Evolutionary conservation across 148 eudicot species (phyloP), one percentile per base, ranked within the genome.

Genomic region (Camellia lanceoleosa): DNA sequence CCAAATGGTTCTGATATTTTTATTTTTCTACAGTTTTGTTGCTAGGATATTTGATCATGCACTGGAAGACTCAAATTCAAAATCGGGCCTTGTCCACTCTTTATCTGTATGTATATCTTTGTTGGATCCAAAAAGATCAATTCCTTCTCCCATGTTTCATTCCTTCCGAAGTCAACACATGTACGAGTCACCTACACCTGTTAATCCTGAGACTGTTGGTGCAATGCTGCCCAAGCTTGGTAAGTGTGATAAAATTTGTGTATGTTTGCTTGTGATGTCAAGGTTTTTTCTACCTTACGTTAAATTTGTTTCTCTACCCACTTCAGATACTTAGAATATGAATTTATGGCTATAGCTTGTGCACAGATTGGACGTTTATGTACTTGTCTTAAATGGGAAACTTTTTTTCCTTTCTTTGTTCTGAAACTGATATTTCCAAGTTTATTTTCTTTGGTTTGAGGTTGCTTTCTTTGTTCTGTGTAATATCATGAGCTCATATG

Each of bases 181-280:
- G 80, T 88, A 87, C 60, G 99, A 96, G 88, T 83, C 98, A 66
- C 93, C 94, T 58, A 68, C 87, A 72, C 88, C 91, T 75, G 90
- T 87, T 20, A 90, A 90, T 87, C 87, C 93, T 63, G 98, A 96
- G 80, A 96, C 99, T 80, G 92, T 96, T 83, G 86, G 85, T 73
- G 98, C 99, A 80, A 96, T 96, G 99, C 83, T 96, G 78, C 98
- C 99, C 65, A 93, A 90, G 90, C 98, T 96, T 82, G 98, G 99
- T 96, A 79, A 86, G 93, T 83, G 12, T 81, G 47, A 59, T 18
- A 7, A 58, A 18, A n/a, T 60, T 74, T 15, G 38, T 61, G 20
- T 74, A 5, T 15, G 3, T 55, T 5, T 41, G 38, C 23, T 58
- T 58, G 52, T 74, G 23, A 56, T 73, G 43, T 42, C 3, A 7